Evolutionary conservation across 2,329 filamentous ascomycete species (phyloP), one percentile per base, ranked within the genome.

Genomic region (Tolypocladium capitatum): DNA sequence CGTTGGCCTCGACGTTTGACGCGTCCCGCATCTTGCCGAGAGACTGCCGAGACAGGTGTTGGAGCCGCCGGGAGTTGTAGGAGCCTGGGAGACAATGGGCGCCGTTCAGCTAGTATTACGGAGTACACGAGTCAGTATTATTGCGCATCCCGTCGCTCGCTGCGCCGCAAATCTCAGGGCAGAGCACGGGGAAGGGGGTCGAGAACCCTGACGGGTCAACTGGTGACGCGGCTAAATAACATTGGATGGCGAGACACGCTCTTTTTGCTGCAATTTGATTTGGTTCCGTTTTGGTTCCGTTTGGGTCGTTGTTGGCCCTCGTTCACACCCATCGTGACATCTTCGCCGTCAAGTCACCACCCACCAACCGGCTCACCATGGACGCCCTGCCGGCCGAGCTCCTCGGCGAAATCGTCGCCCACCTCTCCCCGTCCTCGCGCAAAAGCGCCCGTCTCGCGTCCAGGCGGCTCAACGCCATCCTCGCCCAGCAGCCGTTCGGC

Each of bases 391-490:
- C 63, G 13, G 35, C 56, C 14, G 61, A 66, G 46, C 48, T 66
- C 45, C 44, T 66, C 48, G 40, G 50, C 42, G 53, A 58, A 28
- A 61, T 66, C 46, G 55, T 62, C 21, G 24, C 43, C 34, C 47
- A 60, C 48, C 53, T 65, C 20, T 54, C 56, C 24, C 45, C 52
- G 4, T 50, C 55, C 7, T 47, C 46, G 34, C 47, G 49, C 46
- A 58, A 59, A 45, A 47, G 55, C 21, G 56, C 57, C 35, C 63
- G 63, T 20, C 61, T 64, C 38, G 59, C 61, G 9, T 64, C 56
- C 21, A 60, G 58, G 20, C 50, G 53, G 20, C 63, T 66, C 59
- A 63, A 64, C 50, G 48, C 51, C 49, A 49, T 61, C 46, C 58
- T 64, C 43, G 53, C 57, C 34, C 53, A 55, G 28, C 51, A 50